A percentile compares a stretch with the other conserved stretches of the same genome.
These are phyloP conservation scores for Raphanus hybrid DNA, from an alignment of 441 rosid species.

Conservation along the genomic window DNA sequence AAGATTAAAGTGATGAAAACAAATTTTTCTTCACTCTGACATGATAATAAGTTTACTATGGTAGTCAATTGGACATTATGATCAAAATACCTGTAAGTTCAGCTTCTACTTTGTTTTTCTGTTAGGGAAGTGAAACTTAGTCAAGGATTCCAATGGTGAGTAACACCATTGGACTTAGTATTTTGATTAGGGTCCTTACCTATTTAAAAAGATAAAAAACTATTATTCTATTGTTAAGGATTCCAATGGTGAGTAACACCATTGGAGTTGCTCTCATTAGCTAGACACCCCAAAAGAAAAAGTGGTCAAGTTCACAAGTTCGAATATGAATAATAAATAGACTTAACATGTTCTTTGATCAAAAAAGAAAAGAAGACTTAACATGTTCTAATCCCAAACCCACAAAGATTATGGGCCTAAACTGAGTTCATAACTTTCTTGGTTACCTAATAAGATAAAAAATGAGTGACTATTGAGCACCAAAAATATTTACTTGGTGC, in stretches of 20 bases:
- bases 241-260: no score
- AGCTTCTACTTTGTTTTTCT: not conserved
- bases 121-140: not conserved
- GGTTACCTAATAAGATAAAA: not conserved
- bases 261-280: not conserved
- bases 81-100: slow-evolving; percentile 59
- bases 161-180: no score
- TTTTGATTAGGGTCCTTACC: no score
- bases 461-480: not conserved
- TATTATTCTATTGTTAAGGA: no score
- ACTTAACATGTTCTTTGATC: no score
- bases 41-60: slow-evolving; percentile 1
- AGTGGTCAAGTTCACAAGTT: not conserved
- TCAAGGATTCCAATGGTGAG: not conserved
- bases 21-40: not conserved
- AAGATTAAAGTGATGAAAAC: not conserved
- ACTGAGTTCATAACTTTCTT: not conserved
- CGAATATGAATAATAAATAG: not conserved
- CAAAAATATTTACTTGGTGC: not conserved
- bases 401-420: slow-evolving; percentile 6
- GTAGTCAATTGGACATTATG: slow-evolving; percentile 35
- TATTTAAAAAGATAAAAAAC: no score
- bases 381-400: not conserved
- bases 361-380: not conserved
- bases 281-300: not conserved